Evolutionary conservation across 345 rosid genomes (phyloP), one percentile per base, ranked within the genome.

Genomic region (Raphanus raphanistrum): DNA sequence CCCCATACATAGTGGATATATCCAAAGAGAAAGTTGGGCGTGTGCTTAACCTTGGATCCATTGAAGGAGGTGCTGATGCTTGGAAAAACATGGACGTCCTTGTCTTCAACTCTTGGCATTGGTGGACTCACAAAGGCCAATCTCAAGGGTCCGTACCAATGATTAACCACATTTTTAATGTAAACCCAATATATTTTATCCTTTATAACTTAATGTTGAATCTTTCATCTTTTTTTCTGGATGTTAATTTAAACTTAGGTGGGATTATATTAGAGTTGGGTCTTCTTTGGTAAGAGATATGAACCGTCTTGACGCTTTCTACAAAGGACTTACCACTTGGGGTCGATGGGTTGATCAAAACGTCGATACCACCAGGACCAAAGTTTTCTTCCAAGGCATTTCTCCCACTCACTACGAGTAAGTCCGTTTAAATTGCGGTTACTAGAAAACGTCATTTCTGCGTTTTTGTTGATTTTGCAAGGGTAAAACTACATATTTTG

Each of bases 91-190:
- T 88, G 97, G 98, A 94, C 83, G 55, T 92, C 70, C 89, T 92
- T 68, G 69, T 94, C 79, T 94, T 94, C 85, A 94, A 94, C 72
- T 87, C 95, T 26, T 94, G 97, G 98, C 98, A 94, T 76, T 94
- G 98, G 98, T 94, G 98, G 98, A 87, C 88, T 43, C 98, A 92
- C 78, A 84, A 87, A 5, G 97, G 97, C 27, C 66, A 76, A 60
- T 76, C 93, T 48, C 93, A 88, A 79, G 82, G 83, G 98, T 94
- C 72, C 0, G 85, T 72, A 67, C 76, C 66, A 70, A 31, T 68
- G 7, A 61, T 54, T 12, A 69, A 75, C 59, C 72, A 67, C 38
- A 16, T 43, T 21, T 26, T 68, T 9, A 5, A 1, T 70, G 33
- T 77, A 77, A 36, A 36, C 8, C 50, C 17, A n/a, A 27, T 10